These are phyloP conservation scores for Bruguiera parviflora DNA, from an alignment of 345 rosid genomes.

Conservation along the genomic window DNA sequence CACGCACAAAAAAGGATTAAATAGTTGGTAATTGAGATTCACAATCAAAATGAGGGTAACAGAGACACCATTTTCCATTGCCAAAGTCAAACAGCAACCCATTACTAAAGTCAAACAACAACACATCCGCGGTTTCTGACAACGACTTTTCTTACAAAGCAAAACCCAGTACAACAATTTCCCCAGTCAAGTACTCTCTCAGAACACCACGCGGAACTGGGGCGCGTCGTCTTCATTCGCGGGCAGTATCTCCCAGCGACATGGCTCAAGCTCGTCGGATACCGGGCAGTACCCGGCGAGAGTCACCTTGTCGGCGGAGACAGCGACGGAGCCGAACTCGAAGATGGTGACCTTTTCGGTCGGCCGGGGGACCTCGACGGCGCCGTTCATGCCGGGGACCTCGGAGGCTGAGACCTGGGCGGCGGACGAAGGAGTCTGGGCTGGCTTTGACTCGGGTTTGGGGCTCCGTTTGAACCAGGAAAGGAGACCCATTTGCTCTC, in stretches of 20 bases:
- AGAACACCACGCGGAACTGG: conserved; percentile 87
- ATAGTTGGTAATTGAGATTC: not conserved
- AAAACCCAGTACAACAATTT: no score
- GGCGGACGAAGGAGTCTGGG: conserved; percentile 14
- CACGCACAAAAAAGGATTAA: not conserved
- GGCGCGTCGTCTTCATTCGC: conserved; percentile 71
- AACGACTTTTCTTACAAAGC: no score
- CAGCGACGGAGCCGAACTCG: conserved; percentile 83
- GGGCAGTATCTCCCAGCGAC: conserved; percentile 86
- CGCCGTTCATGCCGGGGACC: conserved; percentile 74
- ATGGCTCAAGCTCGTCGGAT: conserved; percentile 89
- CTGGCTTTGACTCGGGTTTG: conserved; percentile 27
- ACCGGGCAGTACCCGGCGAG: conserved; percentile 90
- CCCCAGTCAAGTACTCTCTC: conserved; percentile 9
- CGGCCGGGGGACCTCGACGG: conserved; percentile 75
- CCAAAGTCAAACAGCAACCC: no score
- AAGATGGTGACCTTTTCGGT: conserved; percentile 65
- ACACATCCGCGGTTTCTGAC: no score
- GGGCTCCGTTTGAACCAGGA: conserved; percentile 77
- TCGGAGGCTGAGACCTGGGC: conserved; percentile 28
- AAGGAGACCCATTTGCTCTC: conserved; percentile 61
- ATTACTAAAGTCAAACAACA: no score
- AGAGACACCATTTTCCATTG: not conserved
- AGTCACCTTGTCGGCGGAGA: conserved; percentile 73
- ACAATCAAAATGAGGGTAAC: not conserved